Percentiles rank a stretch among this genome's conserved stretches.
Evolutionary conservation across 495 filamentous ascomycete genomes (phyloP).

Genomic region (Bombardia bombarda): DNA sequence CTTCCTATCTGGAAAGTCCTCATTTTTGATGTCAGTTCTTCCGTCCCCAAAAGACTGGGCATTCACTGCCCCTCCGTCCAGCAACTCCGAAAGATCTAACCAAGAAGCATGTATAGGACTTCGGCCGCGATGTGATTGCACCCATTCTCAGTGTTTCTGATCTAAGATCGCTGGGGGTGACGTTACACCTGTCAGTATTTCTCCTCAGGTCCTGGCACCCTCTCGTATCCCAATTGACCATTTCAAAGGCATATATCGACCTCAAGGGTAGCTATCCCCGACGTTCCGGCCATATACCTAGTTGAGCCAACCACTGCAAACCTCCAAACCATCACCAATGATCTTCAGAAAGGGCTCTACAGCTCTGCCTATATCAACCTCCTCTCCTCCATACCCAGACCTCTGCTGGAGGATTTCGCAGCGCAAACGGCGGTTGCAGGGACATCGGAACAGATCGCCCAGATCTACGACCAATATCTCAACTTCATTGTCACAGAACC

Average conservation of each 20-base stretch:
- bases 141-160: conserved; percentile 92
- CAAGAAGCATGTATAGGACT: conserved; percentile 39
- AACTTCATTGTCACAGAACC: conserved; percentile 97
- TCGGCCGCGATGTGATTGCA: conserved; percentile 69
- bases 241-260: conserved; percentile 59
- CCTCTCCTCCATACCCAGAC: conserved; percentile 84
- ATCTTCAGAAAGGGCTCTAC: conserved; percentile 82
- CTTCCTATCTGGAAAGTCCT: conserved; percentile 57
- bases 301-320: conserved; percentile 82
- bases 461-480: conserved; percentile 94
- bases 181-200: conserved; percentile 69
- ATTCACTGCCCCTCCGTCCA: too few species aligned
- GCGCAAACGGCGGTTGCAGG: conserved; percentile 74
- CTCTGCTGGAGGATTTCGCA: conserved; percentile 93
- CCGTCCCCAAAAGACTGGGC: too few species aligned
- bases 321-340: conserved; percentile 72
- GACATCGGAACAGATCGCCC: conserved; percentile 79
- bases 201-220: neutral
- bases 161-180: conserved; percentile 85
- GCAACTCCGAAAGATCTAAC: too few species aligned
- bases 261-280: conserved; percentile 81
- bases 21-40: conserved; percentile 21
- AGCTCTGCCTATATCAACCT: conserved; percentile 96
- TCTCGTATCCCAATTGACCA: neutral
- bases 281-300: conserved; percentile 93